Evolutionary conservation across 768 basidiomycete genomes (phyloP), one percentile per base, ranked within the genome.

Genomic region (Austroboletus festivus): DNA sequence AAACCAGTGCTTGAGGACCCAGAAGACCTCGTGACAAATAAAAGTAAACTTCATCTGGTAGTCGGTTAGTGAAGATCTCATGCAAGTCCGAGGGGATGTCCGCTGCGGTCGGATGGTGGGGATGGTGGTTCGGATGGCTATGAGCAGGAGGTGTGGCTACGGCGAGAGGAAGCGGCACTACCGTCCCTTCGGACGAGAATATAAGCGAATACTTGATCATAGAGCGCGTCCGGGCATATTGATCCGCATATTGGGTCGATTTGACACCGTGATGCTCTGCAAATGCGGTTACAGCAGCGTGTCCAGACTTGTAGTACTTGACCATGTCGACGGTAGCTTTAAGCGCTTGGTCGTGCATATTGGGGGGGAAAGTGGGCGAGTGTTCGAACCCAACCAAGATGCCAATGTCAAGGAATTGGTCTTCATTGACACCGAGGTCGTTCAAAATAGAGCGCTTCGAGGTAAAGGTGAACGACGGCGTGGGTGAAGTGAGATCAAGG

Each of bases 11-110:
- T 58, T 92, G 89, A 0, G 95, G 91, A 9, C 85, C 83, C 44
- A 97, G 65, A 13, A 98, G 78, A 5, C 96, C 95, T 16, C 93
- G 85, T 33, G 93, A 96, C 55, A 98, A 80, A 67, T 97, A 96
- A 68, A 86, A 97, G 72, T 94, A 98, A 50, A 97, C 78, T 65
- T 98, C 93, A 66, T 98, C 96, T 1, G 95, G 95, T 21, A 99
- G 77, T 38, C 93, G 86, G 68, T 90, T 74, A 10, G 93, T 94
- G 72, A 97, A 98, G 52, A 98, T 89, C 45, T 96, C 93, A 63
- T 95, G 89, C 33, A 99, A 72, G 68, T 98, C 95, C 42, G 71
- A 67, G 3, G 96, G 96, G 48, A 98, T 85, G 61, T 98, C 96
- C 22, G 85, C 83, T 0, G 87, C 81, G 0, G 90, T 91, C 35